Percentiles rank a stretch among this genome's conserved stretches.
Evolutionary conservation across 352 stramenopile species (phyloP).

Genomic region (Globisporangium emineosum): DNA sequence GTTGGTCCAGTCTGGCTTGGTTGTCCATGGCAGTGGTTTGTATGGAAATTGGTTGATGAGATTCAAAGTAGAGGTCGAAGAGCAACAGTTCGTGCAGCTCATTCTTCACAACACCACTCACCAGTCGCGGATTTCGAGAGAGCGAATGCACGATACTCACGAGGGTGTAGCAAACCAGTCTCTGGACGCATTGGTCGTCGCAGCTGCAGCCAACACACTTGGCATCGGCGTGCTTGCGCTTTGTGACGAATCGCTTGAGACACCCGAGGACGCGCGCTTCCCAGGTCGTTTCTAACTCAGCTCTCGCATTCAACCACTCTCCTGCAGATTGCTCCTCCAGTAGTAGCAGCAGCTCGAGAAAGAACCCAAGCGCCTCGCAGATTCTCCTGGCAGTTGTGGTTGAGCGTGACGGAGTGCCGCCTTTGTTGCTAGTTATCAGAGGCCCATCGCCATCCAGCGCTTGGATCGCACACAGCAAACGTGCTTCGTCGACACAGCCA

Average conservation of each 20-base stretch:
- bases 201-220: conserved; percentile 19
- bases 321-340: conserved; percentile 6
- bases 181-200: conserved; percentile 21
- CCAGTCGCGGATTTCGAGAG: conserved; percentile 28
- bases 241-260: conserved; percentile 32
- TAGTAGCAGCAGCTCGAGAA: conserved; percentile 32
- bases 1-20: not conserved
- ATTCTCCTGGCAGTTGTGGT: not conserved
- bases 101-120: conserved; percentile 35
- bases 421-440: not conserved
- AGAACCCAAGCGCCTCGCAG: conserved; percentile 24
- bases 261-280: conserved; percentile 34
- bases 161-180: conserved; percentile 24
- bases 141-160: conserved; percentile 42
- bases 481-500: conserved; percentile 21
- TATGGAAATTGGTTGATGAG: not conserved
- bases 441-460: conserved; percentile 24
- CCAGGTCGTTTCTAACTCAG: conserved; percentile 28
- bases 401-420: not conserved
- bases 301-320: conserved; percentile 8
- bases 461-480: conserved; percentile 41
- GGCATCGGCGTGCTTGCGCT: conserved; percentile 1
- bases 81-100: conserved; percentile 40
- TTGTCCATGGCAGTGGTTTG: not conserved
- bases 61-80: conserved; percentile 15